Conservation (phyloP, 148 eudicot genomes). For the Spergularia marina region DNA sequence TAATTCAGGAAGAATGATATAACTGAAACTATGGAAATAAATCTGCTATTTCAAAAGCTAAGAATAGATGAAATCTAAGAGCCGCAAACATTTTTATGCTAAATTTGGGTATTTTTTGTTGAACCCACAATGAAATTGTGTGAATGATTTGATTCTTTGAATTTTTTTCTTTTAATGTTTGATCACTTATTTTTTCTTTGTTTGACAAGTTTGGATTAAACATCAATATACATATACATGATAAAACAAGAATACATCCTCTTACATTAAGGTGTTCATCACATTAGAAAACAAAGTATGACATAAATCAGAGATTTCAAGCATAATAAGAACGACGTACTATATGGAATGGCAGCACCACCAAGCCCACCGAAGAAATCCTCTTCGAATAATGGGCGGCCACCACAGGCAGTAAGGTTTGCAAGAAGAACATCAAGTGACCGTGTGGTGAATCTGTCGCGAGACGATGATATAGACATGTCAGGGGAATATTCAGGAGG, state of each 20-base stretch:
- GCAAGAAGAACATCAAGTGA: slow-evolving; percentile 59
- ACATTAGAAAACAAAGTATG: neutral
- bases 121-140: neutral
- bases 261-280: neutral
- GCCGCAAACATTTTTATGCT: slow-evolving; percentile 5
- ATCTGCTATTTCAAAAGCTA: slow-evolving; percentile 13
- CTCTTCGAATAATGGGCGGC: slow-evolving; percentile 24
- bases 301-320: neutral
- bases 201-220: neutral
- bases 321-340: neutral
- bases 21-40: slow-evolving; percentile 23
- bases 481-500: slow-evolving; percentile 37
- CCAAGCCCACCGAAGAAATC: slow-evolving; percentile 23
- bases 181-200: neutral
- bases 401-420: slow-evolving; percentile 42
- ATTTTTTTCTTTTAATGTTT: neutral
- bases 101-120: slow-evolving; percentile 15
- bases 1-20: slow-evolving; percentile 6
- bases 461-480: slow-evolving; percentile 47
- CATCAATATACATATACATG: neutral
- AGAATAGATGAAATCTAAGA: slow-evolving; percentile 21
- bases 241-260: neutral
- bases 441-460: slow-evolving; percentile 44
- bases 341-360: slow-evolving; percentile 29
- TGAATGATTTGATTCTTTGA: neutral